Evolutionary conservation across 768 basidiomycete species (phyloP), one percentile per base, ranked within the genome.

Genomic region (Tylopilus intermedius): DNA sequence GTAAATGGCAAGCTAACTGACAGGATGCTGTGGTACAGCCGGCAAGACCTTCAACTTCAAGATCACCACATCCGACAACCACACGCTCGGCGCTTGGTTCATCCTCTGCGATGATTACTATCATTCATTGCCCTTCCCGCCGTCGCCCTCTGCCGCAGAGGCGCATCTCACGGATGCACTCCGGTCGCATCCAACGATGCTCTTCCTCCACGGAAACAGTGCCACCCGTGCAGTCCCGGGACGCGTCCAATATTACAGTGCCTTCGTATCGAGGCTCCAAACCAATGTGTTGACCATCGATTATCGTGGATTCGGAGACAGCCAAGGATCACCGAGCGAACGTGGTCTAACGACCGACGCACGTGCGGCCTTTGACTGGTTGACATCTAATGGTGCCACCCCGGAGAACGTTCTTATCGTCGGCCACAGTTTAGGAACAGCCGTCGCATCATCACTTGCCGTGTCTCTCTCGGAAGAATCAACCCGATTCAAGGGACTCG

Each of bases 161-260:
- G 62, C 71, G 3, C 75, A 77, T 40, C 72, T 91, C 33, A 64
- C 75, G 14, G 57, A 71, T 18, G 86, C 90, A 1, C 68, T 94
- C 15, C 68, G 71, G 11, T 57, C 71, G 1, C 69, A 77, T 26
- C 91, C 91, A 0, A 94, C 88, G 0, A 73, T 95, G n/a, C 74
- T 97, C n/a, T 95, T 89, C 71, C 75, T 94, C 40, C 95, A 97
- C 58, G 95, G 95, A 9, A 95, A 95, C 56, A 86, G 84, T 0
- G 94, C 76, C 0, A 92, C 88, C 0, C 81, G 94, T 14, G 89
- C 89, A 0, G 74, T 80, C 6, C 57, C 71, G 1, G 77, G 75
- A 39, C 86, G 94, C 10, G 74, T 94, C n/a, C 76, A 75, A 15
- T 77, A 83, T 37, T 91, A 91, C 63, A 70, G 76, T 15, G 75